A percentile compares a stretch with the other conserved stretches of the same genome.
These are phyloP conservation scores for Rhytidiadelphus loreus DNA, from an alignment of 225 moss, liverwort and hornwort genomes.

Conservation along the genomic window DNA sequence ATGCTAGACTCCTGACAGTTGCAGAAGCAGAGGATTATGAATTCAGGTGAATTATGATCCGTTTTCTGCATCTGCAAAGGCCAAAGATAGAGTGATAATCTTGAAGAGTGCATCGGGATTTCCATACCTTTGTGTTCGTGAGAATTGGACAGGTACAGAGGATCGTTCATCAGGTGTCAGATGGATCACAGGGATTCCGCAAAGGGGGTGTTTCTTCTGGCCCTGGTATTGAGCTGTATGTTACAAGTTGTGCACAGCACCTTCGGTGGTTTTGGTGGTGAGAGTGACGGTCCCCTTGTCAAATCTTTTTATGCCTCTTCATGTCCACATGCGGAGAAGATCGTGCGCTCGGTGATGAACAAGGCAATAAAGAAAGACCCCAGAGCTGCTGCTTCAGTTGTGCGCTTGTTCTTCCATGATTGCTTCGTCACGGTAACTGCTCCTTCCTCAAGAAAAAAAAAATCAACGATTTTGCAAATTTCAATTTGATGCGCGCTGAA, in stretches of 20 bases:
- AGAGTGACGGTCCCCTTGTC: not conserved
- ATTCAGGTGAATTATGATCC: not conserved
- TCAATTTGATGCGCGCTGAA: not conserved
- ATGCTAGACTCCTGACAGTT: not conserved
- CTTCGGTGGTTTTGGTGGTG: not conserved
- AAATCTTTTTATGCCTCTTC: slow-evolving; percentile 5
- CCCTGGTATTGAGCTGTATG: slow-evolving; percentile 1
- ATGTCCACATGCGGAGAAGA: slow-evolving; percentile 24
- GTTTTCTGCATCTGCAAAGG: not conserved
- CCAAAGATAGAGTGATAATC: not conserved
- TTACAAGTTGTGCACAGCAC: not conserved
- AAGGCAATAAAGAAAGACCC: slow-evolving; percentile 9
- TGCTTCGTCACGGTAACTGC: slow-evolving; percentile 32
- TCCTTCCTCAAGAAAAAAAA: not conserved
- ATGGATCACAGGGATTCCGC: slow-evolving; percentile 2
- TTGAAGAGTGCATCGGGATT: not conserved
- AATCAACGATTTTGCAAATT: not conserved
- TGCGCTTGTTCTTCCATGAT: slow-evolving; percentile 48
- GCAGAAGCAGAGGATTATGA: not conserved
- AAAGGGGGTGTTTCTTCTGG: not conserved
- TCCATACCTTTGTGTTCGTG: not conserved
- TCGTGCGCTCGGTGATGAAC: slow-evolving; percentile 5
- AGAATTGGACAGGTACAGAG: not conserved
- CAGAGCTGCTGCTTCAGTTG: slow-evolving; percentile 22
- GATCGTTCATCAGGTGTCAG: not conserved